Base-by-base conservation (phyloP, 306 rosid genomes). In the Cucumis melo region DNA sequence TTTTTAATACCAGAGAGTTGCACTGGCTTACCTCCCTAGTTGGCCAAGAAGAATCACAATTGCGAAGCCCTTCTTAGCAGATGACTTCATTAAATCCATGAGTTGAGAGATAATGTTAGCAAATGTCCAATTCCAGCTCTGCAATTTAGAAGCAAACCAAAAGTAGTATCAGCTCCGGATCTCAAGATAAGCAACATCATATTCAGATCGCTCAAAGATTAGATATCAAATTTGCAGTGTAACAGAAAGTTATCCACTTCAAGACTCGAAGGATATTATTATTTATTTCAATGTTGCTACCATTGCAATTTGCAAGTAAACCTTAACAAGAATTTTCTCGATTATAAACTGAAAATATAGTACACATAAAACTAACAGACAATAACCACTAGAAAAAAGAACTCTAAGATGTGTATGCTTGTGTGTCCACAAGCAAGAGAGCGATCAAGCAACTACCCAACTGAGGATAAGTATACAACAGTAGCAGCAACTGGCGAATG, bases 51-150 rank as follows among this genome's bases (percentile, higher is more conserved):
- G 94, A 87, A 87, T 81, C 74, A 87, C 72, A 68, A 91, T 68
- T 59, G 86, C 86, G 56, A 87, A 76, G 62, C 79, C 79, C 80
- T 84, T 91, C 76, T 68, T 80, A 20, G 17, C 79, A 77, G 90
- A 82, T 5, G 87, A 86, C 48, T 87, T 87, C 76, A 91, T 79
- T 56, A 90, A 64, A 68, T 82, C 82, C 80, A 87, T 81, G 70
- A 93, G 83, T 83, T 62, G 82, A 73, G 91, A 92, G 80, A 93
- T 77, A 79, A 93, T 63, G 64, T 81, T 80, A 34, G 20, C 62
- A 70, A 66, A 81, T 66, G 86, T 81, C 98, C 97, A 91, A 60
- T 83, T 85, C 97, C 97, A 93, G 80, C 87, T 77, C 98, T 93
- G 88, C 80, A 91, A 78, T 65, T 20, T 68, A 76, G 79, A 78